Conservation (phyloP, 83 land plant genomes). For the Picea abies region DNA sequence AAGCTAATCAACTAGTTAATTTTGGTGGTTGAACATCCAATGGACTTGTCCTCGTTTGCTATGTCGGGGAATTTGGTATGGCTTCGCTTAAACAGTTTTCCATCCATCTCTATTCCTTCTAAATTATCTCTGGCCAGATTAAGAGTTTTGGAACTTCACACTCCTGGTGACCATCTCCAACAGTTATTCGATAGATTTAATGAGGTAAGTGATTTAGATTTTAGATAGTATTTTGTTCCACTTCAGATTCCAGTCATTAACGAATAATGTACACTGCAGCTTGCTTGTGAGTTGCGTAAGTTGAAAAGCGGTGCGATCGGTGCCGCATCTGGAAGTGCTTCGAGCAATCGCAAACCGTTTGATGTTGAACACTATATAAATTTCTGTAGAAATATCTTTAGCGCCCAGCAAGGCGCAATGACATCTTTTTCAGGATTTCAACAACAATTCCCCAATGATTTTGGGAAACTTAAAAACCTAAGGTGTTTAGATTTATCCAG, state of each 20-base stretch:
- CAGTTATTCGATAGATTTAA: neutral
- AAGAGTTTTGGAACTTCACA: neutral
- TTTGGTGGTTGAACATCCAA: neutral
- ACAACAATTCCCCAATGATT: neutral
- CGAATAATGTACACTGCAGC: too few relatives aligned
- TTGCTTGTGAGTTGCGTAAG: too few relatives aligned
- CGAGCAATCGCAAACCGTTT: too few relatives aligned
- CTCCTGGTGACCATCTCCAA: neutral
- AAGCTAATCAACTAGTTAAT: too few relatives aligned
- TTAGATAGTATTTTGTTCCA: neutral
- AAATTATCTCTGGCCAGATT: neutral
- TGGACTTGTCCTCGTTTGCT: too few relatives aligned
- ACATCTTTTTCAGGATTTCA: neutral
- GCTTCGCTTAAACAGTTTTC: neutral
- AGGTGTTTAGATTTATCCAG: neutral
- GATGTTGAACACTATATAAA: too few relatives aligned
- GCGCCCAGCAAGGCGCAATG: too few relatives aligned
- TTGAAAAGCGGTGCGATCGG: too few relatives aligned
- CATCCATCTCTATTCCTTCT: neutral
- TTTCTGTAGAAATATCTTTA: too few relatives aligned
- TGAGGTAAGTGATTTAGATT: neutral
- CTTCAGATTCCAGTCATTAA: too few relatives aligned
- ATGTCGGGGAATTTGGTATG: neutral
- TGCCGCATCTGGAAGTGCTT: too few relatives aligned
- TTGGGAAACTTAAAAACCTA: neutral